These are phyloP conservation scores for Aspergillus transmontanensis DNA, from an alignment of 2,329 filamentous ascomycete genomes.

Conservation along the genomic window DNA sequence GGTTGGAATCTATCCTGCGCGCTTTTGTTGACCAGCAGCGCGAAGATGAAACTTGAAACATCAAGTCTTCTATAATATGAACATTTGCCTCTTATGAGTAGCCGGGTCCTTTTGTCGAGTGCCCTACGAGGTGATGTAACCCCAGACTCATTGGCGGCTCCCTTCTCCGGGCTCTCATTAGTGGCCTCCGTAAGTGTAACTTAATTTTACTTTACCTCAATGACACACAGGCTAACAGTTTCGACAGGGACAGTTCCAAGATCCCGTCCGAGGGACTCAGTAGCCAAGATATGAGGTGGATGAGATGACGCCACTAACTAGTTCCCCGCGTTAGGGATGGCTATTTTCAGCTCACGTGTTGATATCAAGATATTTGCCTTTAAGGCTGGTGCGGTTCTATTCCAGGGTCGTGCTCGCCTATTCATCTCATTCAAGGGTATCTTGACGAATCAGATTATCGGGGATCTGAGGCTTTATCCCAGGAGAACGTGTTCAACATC, in stretches of 20 bases:
- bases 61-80: neutral
- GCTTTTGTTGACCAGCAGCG: slow-evolving; percentile 39
- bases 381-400: neutral
- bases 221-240: neutral
- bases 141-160: slow-evolving; percentile 12
- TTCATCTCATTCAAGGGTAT: neutral
- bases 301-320: slow-evolving; percentile 14
- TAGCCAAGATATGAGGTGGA: neutral
- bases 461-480: neutral
- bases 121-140: neutral
- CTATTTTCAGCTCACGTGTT: neutral
- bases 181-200: neutral
- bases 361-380: neutral
- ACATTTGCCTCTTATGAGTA: neutral
- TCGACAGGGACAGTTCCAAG: neutral
- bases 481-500: neutral
- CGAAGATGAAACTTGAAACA: slow-evolving; percentile 25
- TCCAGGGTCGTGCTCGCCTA: neutral
- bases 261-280: neutral
- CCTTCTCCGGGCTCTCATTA: neutral
- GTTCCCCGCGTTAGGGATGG: neutral
- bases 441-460: neutral
- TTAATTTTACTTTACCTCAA: neutral
- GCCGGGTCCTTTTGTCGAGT: neutral
- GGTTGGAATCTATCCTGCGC: slow-evolving; percentile 72